Conservation (phyloP, 352 stramenopile genomes). For the Pythium phragmiticola region DNA sequence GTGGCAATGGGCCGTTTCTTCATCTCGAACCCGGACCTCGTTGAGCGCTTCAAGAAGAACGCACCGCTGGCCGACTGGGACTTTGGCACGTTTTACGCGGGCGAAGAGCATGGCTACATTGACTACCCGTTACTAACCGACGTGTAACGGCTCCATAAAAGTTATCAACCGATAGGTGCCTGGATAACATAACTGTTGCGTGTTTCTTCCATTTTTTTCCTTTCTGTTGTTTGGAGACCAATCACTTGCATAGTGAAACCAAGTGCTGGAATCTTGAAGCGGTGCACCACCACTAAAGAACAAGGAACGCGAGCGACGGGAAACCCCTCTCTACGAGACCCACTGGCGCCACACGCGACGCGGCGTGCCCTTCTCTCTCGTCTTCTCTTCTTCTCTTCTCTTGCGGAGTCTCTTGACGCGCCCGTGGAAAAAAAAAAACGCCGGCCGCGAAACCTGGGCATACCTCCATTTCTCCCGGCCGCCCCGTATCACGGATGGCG, state of each 20-base stretch:
- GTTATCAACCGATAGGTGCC: neutral
- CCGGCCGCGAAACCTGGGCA: neutral
- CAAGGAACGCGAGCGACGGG: neutral
- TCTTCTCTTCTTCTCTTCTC: neutral
- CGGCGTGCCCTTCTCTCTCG: neutral
- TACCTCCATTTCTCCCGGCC: neutral
- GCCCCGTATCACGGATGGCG: neutral
- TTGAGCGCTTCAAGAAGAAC: constrained; percentile 29
- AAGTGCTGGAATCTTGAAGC: constrained; percentile 23
- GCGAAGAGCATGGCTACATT: constrained; percentile 47
- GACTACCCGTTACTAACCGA: constrained; percentile 41
- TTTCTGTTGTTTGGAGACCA: neutral
- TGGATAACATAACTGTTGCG: neutral
- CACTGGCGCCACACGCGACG: neutral
- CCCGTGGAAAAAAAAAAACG: neutral
- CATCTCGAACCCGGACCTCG: constrained; percentile 48
- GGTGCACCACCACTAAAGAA: constrained; percentile 5
- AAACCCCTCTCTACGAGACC: neutral
- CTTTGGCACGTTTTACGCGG: constrained; percentile 45
- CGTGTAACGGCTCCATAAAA: no score
- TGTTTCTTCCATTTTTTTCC: constrained; percentile 2
- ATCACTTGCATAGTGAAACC: constrained; percentile 2
- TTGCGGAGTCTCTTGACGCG: constrained; percentile 1
- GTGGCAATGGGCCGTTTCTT: constrained; percentile 36
- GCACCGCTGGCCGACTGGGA: constrained; percentile 36